Evolutionary conservation across 169 alveolate species (phyloP).

Genomic region (Eimeria sp.): DNA sequence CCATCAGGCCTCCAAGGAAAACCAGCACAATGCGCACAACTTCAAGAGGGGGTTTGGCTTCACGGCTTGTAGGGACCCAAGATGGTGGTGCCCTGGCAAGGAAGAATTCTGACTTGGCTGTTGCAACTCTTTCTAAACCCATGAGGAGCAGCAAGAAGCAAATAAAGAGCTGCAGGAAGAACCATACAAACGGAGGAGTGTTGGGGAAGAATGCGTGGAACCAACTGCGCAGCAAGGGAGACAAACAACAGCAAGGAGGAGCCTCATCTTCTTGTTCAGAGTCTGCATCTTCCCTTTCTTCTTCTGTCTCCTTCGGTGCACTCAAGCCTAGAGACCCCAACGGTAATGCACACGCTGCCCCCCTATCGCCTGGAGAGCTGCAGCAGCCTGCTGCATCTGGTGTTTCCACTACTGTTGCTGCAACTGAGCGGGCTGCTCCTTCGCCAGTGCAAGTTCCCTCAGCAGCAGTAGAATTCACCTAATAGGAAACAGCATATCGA

Average conservation of each 20-base stretch:
- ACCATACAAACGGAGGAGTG: constrained; percentile 78
- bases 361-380: constrained; percentile 14
- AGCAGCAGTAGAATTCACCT: not conserved
- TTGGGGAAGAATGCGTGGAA: constrained; percentile 64
- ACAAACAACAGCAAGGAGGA: constrained; percentile 12
- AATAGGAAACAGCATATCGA: not conserved
- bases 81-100: constrained; percentile 53
- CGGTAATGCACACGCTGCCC: not conserved
- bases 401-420: not conserved
- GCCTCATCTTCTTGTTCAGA: constrained; percentile 54
- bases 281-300: constrained; percentile 59
- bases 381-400: constrained; percentile 26
- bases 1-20: not conserved
- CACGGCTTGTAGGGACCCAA: constrained; percentile 69
- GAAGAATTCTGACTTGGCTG: constrained; percentile 48
- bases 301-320: constrained; percentile 20
- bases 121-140: constrained; percentile 65
- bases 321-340: not conserved
- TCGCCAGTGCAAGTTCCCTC: constrained; percentile 1
- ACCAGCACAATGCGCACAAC: constrained; percentile 27
- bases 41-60: constrained; percentile 63
- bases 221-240: constrained; percentile 14
- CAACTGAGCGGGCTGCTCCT: not conserved
- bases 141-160: constrained; percentile 64
- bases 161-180: not conserved